phyloP scores from a whole-genome alignment of 495 filamentous ascomycete species.

The Melanomma pulvis-pyrius region DNA sequence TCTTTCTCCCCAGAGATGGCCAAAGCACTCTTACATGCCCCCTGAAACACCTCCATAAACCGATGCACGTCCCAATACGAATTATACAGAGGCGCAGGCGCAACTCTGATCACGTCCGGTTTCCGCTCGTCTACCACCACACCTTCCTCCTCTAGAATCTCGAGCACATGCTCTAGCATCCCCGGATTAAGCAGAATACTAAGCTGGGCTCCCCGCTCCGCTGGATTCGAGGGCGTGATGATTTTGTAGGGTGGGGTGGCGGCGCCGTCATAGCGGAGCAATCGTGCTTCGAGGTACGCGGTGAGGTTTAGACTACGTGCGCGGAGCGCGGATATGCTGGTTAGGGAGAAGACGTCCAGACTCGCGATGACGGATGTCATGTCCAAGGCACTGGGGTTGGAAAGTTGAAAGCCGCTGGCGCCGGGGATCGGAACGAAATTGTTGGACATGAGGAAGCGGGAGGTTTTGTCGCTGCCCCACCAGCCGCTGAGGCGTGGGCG shows the following conservation, averaged over 20 bases:
- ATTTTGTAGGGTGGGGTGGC: constrained; percentile 60
- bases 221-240: constrained; percentile 76
- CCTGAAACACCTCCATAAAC: constrained; percentile 59
- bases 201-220: constrained; percentile 81
- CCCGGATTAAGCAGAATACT: constrained; percentile 70
- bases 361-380: constrained; percentile 72
- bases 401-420: constrained; percentile 43
- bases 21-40: constrained; percentile 17
- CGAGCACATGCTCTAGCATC: constrained; percentile 70
- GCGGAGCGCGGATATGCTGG: constrained; percentile 70
- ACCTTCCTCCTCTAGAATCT: constrained; percentile 65
- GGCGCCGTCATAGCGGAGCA: constrained; percentile 53
- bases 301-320: constrained; percentile 77
- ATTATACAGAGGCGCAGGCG: constrained; percentile 90
- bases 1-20: not conserved
- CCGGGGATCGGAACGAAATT: constrained; percentile 73
- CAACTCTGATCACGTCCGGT: constrained; percentile 90
- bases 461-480: constrained; percentile 83
- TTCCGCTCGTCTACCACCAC: constrained; percentile 87
- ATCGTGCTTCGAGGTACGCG: constrained; percentile 66
- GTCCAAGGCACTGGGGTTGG: constrained; percentile 50
- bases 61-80: constrained; percentile 75
- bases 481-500: constrained; percentile 62
- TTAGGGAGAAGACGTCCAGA: constrained; percentile 75
- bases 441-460: constrained; percentile 78